Percentiles rank a stretch among this genome's conserved stretches.
Conservation (phyloP, 306 rosid species). For the Sicyos edulis region DNA sequence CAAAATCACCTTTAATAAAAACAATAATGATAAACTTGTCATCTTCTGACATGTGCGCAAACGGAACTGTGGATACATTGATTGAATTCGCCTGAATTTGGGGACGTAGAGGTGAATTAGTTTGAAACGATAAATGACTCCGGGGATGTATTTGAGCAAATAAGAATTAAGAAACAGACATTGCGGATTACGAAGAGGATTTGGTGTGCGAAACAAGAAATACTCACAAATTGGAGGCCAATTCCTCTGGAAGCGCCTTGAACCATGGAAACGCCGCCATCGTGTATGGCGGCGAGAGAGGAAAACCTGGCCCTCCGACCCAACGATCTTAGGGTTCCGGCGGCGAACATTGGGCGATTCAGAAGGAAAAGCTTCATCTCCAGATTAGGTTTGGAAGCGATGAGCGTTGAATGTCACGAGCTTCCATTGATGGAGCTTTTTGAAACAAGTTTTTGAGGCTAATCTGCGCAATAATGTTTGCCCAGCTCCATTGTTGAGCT, state of each 20-base stretch:
- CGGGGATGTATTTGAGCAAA: background rate
- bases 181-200: background rate
- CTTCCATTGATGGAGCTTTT: background rate
- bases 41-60: no score
- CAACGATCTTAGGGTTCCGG: conserved; percentile 14
- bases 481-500: background rate
- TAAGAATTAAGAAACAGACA: background rate
- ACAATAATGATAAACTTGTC: no score
- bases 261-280: conserved; percentile 51
- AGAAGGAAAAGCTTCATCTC: conserved; percentile 19
- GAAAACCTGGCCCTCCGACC: conserved; percentile 26
- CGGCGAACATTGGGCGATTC: conserved; percentile 25
- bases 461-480: background rate
- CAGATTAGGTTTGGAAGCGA: background rate
- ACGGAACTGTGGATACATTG: no score
- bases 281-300: conserved; percentile 34
- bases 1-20: no score
- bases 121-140: no score
- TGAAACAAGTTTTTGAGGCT: background rate
- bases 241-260: conserved; percentile 56
- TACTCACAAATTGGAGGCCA: conserved; percentile 48
- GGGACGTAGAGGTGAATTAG: no score
- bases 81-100: no score
- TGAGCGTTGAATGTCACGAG: background rate
- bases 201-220: background rate